Evolutionary conservation across 2,329 filamentous ascomycete species (phyloP), one percentile per base, ranked within the genome.

Genomic region (Trichophyton verrucosum): DNA sequence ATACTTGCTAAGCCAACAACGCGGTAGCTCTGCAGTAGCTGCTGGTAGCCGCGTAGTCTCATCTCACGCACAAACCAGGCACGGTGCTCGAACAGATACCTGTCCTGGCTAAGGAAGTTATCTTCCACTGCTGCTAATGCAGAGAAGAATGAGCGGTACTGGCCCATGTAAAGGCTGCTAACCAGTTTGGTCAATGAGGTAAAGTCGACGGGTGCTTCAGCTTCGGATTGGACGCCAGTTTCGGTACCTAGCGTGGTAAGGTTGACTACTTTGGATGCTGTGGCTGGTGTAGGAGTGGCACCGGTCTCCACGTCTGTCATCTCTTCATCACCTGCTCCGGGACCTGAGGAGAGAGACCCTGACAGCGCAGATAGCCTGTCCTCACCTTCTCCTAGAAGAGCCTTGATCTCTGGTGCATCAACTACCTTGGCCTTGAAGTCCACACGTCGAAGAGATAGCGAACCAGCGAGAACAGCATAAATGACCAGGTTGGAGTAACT

Each of bases 371-470:
- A 81, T 60, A 96, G 79, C 76, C 92, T 92, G 71, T 96, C 91
- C 68, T 95, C 88, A 24, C 86, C 86, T 67, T 92, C 86, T 62
- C 92, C 94, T 24, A 99, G 84, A 65, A 99, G 95, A 42, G 94
- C 94, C 78, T 94, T 95, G 78, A 99, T 96, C 77, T 99, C 94
- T 11, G 94, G 92, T 6, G 94, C 94, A 74, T 99, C 94, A 46
- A 99, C 92, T 27, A 99, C 94, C 80, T 97, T 97, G 66, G 89
- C 89, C 81, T 99, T 99, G 83, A 99, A 99, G 75, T 99, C 94
- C 38, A 96, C 90, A 57, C 94, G 88, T 80, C 96, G 96, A 61
- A 99, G 83, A 53, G 92, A 94, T 24, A 97, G 87, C 5, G 91
- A 95, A 62, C 94, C 94, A 40, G 94, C 91, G 38, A 99, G 85